Evolutionary conservation across 2,329 filamentous ascomycete genomes (phyloP).

Genomic region (Colletotrichum liaoningense): DNA sequence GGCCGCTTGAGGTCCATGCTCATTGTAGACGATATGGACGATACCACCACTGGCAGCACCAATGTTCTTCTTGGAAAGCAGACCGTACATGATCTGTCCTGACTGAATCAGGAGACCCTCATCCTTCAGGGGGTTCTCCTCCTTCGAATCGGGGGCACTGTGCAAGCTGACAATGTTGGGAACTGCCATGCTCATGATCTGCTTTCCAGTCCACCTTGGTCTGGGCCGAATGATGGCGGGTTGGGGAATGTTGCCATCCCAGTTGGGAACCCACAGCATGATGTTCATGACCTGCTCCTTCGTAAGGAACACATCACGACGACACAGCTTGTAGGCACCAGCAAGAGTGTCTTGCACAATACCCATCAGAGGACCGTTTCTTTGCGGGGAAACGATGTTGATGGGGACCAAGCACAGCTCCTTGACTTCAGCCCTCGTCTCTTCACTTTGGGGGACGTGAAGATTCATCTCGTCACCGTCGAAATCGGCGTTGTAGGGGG

Average conservation of each 20-base stretch:
- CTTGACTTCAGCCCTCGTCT: slow-evolving; percentile 93
- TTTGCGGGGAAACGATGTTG: slow-evolving; percentile 97
- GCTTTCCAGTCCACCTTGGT: slow-evolving; percentile 97
- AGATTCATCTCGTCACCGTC: slow-evolving; percentile 99
- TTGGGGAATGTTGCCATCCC: slow-evolving; percentile 93
- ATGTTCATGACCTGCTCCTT: slow-evolving; percentile 96
- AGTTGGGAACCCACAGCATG: slow-evolving; percentile 96
- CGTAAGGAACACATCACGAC: slow-evolving; percentile 89
- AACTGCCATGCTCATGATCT: slow-evolving; percentile 94
- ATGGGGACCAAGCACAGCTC: slow-evolving; percentile 97
- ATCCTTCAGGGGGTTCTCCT: slow-evolving; percentile 75
- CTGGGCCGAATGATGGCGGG: slow-evolving; percentile 95
- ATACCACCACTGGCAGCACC: slow-evolving; percentile 92
- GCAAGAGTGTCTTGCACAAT: slow-evolving; percentile 98
- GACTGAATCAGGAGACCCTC: slow-evolving; percentile 85
- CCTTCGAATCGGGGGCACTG: slow-evolving; percentile 69
- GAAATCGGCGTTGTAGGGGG: slow-evolving; percentile 99
- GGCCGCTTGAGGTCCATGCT: slow-evolving; percentile 85
- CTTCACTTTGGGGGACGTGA: slow-evolving; percentile 97
- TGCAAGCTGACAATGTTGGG: slow-evolving; percentile 87
- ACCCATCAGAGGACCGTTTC: slow-evolving; percentile 98
- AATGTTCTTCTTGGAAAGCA: slow-evolving; percentile 93
- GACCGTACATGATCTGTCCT: slow-evolving; percentile 89
- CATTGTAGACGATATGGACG: slow-evolving; percentile 96
- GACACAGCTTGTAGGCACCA: slow-evolving; percentile 96